Evolutionary conservation across 176 grass and related monocot species (phyloP), one percentile per base, ranked within the genome.

Genomic region (Tillandsia leiboldiana): DNA sequence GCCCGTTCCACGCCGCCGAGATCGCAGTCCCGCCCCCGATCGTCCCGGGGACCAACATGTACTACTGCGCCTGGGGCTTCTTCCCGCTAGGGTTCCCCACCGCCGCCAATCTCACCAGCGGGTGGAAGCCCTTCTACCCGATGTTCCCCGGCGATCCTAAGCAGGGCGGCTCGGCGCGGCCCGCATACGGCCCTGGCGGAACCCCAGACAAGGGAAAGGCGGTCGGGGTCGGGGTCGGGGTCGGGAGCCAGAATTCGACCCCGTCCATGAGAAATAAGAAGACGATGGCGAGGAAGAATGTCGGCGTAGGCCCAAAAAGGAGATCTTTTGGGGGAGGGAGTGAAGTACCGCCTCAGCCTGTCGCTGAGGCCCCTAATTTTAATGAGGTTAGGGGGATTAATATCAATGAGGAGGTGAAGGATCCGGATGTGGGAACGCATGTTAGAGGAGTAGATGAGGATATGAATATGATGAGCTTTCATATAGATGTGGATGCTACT

Each of bases 21-120:
- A 76, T 99, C 53, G 67, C 89, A 12, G 83, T 78, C 0, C 50
- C 77, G 27, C 94, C 94, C 8, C 94, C 94, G 7, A 61, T 99
- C 51, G 87, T 99, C 26, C 94, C 89, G 0, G 94, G 87, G 61
- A 99, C 89, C 13, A 57, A 99, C 68, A 93, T 85, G 73, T 99
- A 93, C 74, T 90, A 93, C 74, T 93, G 84, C 63, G 70, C 89
- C 1, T 99, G 94, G 94, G 94, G 94, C 0, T 99, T 99, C 80
- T 63, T 93, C 69, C 94, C 94, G 0, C 75, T 99, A 69, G 94
- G 89, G 1, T 93, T 90, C 69, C 89, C 94, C 2, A 90, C 76
- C 26, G 52, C 77, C 2, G 57, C 88, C 23, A 85, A 96, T 79
- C 14, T 96, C 77, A 84, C 48, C 28, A 86, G 71, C 61, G 83